Conservation (phyloP, 179 eudicot species). For the Corrigiola litoralis region DNA sequence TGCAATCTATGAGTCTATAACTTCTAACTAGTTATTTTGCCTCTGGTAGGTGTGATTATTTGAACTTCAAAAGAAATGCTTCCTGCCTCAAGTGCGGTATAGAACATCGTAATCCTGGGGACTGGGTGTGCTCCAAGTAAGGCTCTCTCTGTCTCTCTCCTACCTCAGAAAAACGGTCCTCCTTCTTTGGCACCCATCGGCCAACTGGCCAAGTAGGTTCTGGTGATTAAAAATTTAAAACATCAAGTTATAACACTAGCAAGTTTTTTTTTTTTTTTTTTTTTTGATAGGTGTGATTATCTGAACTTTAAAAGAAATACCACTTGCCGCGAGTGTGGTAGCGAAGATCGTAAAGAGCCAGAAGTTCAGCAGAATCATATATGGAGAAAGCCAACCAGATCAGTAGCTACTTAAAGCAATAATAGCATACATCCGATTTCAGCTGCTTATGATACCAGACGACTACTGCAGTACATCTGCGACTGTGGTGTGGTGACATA, state of each 20-base stretch:
- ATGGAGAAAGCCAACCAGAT: slow-evolving; percentile 32
- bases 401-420: background rate
- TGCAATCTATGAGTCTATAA: background rate
- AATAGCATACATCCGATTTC: no score
- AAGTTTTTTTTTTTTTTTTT: no score
- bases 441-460: no score
- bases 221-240: background rate
- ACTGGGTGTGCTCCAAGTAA: no score
- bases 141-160: slow-evolving; percentile 9
- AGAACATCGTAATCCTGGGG: slow-evolving; percentile 38
- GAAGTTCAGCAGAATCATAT: slow-evolving; percentile 18
- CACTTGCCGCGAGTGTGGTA: slow-evolving; percentile 50
- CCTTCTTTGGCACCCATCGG: background rate
- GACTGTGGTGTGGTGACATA: no score
- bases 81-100: slow-evolving; percentile 51
- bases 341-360: slow-evolving; percentile 31
- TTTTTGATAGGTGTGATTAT: slow-evolving; percentile 54
- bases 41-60: slow-evolving; percentile 54
- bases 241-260: background rate
- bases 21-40: background rate
- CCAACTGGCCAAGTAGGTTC: background rate
- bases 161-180: background rate
- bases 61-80: slow-evolving; percentile 55
- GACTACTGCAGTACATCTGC: no score
- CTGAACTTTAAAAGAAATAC: slow-evolving; percentile 55